phyloP scores from a whole-genome alignment of 129 eudicot genomes.

The Flaveria sonorensis region DNA sequence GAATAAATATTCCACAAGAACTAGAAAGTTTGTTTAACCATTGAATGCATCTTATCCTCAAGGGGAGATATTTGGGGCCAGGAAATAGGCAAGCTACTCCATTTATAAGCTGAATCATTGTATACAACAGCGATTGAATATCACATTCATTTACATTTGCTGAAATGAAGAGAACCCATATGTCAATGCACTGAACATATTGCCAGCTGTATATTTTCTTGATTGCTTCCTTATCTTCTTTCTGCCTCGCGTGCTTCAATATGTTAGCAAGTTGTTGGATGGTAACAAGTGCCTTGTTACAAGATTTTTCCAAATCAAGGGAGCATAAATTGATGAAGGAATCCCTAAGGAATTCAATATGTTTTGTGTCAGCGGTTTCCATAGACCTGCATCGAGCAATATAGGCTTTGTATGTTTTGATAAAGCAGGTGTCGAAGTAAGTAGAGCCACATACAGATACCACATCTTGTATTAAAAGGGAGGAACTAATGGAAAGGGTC shows the following conservation, averaged over 20 bases:
- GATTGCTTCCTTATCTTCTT: slow-evolving; percentile 72
- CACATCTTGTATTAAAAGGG: slow-evolving; percentile 64
- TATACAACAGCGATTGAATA: slow-evolving; percentile 52
- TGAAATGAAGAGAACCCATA: slow-evolving; percentile 81
- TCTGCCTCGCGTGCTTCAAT: slow-evolving; percentile 48
- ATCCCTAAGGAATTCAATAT: slow-evolving; percentile 58
- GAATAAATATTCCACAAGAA: slow-evolving; percentile 73
- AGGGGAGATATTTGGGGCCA: slow-evolving; percentile 77
- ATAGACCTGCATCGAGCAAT: slow-evolving; percentile 59
- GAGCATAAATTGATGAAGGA: slow-evolving; percentile 73
- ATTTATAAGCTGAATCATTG: slow-evolving; percentile 65
- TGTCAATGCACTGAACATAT: slow-evolving; percentile 68
- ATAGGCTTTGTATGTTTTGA: slow-evolving; percentile 61
- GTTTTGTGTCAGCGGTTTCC: slow-evolving; percentile 51
- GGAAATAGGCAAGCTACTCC: slow-evolving; percentile 69
- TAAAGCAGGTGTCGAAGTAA: slow-evolving; percentile 63
- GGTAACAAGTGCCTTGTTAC: slow-evolving; percentile 58
- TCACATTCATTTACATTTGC: slow-evolving; percentile 54
- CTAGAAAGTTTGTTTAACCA: slow-evolving; percentile 80
- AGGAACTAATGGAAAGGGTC: slow-evolving; percentile 60
- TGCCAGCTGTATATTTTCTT: slow-evolving; percentile 86
- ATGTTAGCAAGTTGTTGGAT: slow-evolving; percentile 66
- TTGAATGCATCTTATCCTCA: slow-evolving; percentile 69
- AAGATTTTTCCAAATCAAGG: slow-evolving; percentile 69
- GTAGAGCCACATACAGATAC: slow-evolving; percentile 55